Evolutionary conservation across 2,329 filamentous ascomycete genomes (phyloP), one percentile per base, ranked within the genome.

Genomic region (Colletotrichum navitas): DNA sequence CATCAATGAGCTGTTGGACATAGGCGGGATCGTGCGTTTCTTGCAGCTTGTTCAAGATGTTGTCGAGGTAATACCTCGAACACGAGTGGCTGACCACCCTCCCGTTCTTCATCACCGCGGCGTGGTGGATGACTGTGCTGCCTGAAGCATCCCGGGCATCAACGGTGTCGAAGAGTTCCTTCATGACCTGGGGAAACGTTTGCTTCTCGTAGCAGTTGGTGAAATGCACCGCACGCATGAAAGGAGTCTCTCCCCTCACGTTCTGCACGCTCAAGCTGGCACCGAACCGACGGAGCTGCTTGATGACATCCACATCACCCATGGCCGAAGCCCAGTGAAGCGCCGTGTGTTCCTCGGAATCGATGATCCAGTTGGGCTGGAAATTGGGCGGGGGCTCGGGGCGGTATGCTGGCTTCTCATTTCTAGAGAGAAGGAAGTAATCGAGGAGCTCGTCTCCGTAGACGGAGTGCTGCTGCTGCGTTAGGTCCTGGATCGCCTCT

Each of bases 281-380:
- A 52, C 93, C 92, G 72, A 95, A 94, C 51, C 90, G 88, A 76
- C 96, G 92, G 24, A 99, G 86, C 80, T 97, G 93, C 80, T 92
- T 94, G 73, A 98, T 94, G 21, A 98, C 93, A 60, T 95, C 93
- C 39, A 98, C 86, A 76, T 98, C 96, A 70, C 96, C 96, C 95
- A 99, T 99, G 32, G 96, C 94, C 64, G 94, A 94, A 24, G 95
- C 96, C 96, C 96, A 99, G 79, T 99, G 96, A 75, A 99, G 88
- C 7, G 95, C 95, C 2, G 94, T 97, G 78, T 98, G 95, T 12
- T 92, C 92, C 77, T 97, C 94, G 54, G 94, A 93, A 79, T 99
- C 96, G 74, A 99, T 98, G n/a, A 92, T 87, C 80, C 94, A 93
- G 81, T 99, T 93, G 7, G 97, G 91, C 78, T 97, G 92, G 77